Evolutionary conservation across 1,284 basidiomycete genomes (phyloP).

Genomic region (Moesziomyces parantarcticus): DNA sequence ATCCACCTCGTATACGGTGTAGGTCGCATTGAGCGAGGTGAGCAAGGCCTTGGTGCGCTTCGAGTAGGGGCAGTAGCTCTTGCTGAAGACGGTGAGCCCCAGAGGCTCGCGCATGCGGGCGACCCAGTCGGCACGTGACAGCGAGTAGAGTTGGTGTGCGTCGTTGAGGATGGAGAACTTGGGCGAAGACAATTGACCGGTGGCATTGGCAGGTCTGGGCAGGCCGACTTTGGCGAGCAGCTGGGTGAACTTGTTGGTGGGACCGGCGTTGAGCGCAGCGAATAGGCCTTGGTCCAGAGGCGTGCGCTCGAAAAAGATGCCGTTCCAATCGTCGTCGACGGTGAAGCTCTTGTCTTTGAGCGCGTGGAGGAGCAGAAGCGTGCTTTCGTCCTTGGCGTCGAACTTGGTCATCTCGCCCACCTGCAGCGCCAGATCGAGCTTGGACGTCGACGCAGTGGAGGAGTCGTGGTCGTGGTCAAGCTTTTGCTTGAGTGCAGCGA

Average conservation of each 20-base stretch:
- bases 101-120: constrained; percentile 9
- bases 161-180: constrained; percentile 26
- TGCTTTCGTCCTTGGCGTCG: constrained; percentile 24
- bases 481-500: constrained; percentile 18
- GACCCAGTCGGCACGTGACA: constrained; percentile 39
- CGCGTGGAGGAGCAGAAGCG: constrained; percentile 34
- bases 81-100: constrained; percentile 47
- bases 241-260: constrained; percentile 40
- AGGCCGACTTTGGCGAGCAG: constrained; percentile 34
- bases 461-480: constrained; percentile 16
- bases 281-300: constrained; percentile 16
- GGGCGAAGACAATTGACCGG: neutral
- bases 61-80: constrained; percentile 50
- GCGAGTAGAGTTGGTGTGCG: constrained; percentile 27
- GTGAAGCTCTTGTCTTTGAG: constrained; percentile 21
- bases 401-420: constrained; percentile 30
- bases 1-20: constrained; percentile 44
- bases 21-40: constrained; percentile 23
- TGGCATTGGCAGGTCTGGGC: constrained; percentile 4
- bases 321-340: constrained; percentile 31
- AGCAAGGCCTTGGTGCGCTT: constrained; percentile 37
- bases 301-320: constrained; percentile 26
- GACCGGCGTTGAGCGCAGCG: constrained; percentile 16
- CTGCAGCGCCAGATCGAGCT: constrained; percentile 11
- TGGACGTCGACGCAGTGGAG: neutral